phyloP scores from a whole-genome alignment of 352 stramenopile genomes.

The Phytophthora megakarya region DNA sequence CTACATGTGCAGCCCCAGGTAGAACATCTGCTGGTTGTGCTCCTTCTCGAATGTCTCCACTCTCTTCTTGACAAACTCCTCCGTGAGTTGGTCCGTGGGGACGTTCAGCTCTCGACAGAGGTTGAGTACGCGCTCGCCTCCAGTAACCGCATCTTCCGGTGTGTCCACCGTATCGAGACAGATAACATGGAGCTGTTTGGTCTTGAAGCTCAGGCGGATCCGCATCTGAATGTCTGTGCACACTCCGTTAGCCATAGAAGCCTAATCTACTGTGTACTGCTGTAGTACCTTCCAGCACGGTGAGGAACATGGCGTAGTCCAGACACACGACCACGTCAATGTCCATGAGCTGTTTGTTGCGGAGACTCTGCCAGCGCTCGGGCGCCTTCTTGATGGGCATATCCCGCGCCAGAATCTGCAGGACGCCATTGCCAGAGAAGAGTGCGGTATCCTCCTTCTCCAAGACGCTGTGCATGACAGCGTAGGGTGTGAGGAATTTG shows the following conservation, averaged over 20 bases:
- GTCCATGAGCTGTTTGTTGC: slow-evolving; percentile 56
- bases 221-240: slow-evolving; percentile 55
- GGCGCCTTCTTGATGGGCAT: slow-evolving; percentile 70
- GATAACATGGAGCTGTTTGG: slow-evolving; percentile 72
- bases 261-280: too few relatives aligned
- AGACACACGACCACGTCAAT: slow-evolving; percentile 85
- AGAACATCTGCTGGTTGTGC: slow-evolving; percentile 45
- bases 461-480: slow-evolving; percentile 59
- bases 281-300: slow-evolving; percentile 73
- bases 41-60: slow-evolving; percentile 56
- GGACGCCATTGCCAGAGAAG: slow-evolving; percentile 67
- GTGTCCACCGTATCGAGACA: slow-evolving; percentile 84
- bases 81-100: slow-evolving; percentile 37
- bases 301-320: slow-evolving; percentile 81
- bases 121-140: slow-evolving; percentile 52
- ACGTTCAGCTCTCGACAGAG: slow-evolving; percentile 58
- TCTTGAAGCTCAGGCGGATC: slow-evolving; percentile 50
- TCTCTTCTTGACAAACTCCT: slow-evolving; percentile 45
- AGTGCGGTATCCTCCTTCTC: slow-evolving; percentile 54
- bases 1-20: slow-evolving; percentile 57
- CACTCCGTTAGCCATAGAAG: slow-evolving; percentile 6
- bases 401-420: slow-evolving; percentile 75
- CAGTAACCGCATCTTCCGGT: slow-evolving; percentile 57
- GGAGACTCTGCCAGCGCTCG: slow-evolving; percentile 79
- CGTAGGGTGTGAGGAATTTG: slow-evolving; percentile 75